phyloP scores from a whole-genome alignment of 768 basidiomycete species.

The Boletus insuetus region DNA sequence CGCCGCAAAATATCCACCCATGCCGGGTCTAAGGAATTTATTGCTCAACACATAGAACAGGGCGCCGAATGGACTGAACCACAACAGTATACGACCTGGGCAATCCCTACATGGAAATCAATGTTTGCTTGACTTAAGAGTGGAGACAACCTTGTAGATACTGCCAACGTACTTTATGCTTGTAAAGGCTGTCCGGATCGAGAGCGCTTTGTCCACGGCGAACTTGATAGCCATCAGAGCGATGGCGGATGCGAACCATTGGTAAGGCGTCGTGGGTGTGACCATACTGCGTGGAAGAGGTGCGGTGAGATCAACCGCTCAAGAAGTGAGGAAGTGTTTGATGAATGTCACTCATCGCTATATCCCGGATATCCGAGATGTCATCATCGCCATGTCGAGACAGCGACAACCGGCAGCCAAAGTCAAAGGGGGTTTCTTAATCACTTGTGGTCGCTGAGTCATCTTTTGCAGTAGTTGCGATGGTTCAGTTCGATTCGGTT shows the following conservation, averaged over 20 bases:
- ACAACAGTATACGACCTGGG: slow-evolving; percentile 21
- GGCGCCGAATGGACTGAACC: slow-evolving; percentile 35
- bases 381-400: too few species aligned
- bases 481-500: too few species aligned
- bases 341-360: too few species aligned
- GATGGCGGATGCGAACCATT: slow-evolving; percentile 4
- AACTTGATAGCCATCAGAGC: slow-evolving; percentile 10
- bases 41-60: slow-evolving; percentile 25
- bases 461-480: too few species aligned
- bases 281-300: slow-evolving; percentile 7
- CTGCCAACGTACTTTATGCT: slow-evolving; percentile 14
- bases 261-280: neutral
- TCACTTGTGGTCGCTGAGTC: too few species aligned
- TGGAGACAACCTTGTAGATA: too few species aligned
- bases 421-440: too few species aligned
- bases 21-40: slow-evolving; percentile 35
- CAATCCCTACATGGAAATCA: slow-evolving; percentile 7
- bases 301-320: too few species aligned
- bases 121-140: too few species aligned
- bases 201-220: slow-evolving; percentile 1
- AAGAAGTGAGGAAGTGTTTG: slow-evolving; percentile 24
- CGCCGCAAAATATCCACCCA: slow-evolving; percentile 33
- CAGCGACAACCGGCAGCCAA: too few species aligned
- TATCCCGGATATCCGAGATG: too few species aligned
- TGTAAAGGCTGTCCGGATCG: slow-evolving; percentile 12